These are phyloP conservation scores for Colletotrichum sp. DNA, from an alignment of 2,329 filamentous ascomycete species.

Conservation along the genomic window DNA sequence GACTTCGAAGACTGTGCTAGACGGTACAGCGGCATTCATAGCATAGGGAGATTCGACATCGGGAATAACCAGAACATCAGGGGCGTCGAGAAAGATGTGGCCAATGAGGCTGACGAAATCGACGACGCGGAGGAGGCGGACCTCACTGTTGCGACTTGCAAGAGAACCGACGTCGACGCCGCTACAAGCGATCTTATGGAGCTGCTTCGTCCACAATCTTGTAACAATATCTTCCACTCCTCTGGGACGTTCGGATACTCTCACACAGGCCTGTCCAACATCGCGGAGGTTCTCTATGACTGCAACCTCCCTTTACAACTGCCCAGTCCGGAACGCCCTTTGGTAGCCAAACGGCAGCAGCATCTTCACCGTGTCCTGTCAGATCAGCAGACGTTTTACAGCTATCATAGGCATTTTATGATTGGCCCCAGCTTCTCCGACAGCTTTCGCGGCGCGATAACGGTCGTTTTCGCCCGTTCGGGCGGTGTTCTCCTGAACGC, in stretches of 20 bases:
- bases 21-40: not conserved
- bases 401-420: not conserved
- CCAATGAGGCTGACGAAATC: not conserved
- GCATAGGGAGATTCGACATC: not conserved
- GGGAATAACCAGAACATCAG: not conserved
- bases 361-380: not conserved
- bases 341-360: not conserved
- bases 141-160: not conserved
- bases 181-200: not conserved
- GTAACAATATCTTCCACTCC: not conserved
- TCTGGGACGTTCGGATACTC: rapidly evolving
- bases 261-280: not conserved
- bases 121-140: not conserved
- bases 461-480: not conserved
- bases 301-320: not conserved
- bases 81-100: not conserved
- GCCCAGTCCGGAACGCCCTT: not conserved
- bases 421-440: not conserved
- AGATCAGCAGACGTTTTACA: not conserved
- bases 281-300: not conserved
- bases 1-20: not conserved
- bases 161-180: not conserved
- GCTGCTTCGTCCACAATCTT: not conserved
- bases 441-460: not conserved
- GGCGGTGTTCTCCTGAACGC: not conserved